phyloP scores from a whole-genome alignment of 495 filamentous ascomycete species.

The Apiosordaria backusii region DNA sequence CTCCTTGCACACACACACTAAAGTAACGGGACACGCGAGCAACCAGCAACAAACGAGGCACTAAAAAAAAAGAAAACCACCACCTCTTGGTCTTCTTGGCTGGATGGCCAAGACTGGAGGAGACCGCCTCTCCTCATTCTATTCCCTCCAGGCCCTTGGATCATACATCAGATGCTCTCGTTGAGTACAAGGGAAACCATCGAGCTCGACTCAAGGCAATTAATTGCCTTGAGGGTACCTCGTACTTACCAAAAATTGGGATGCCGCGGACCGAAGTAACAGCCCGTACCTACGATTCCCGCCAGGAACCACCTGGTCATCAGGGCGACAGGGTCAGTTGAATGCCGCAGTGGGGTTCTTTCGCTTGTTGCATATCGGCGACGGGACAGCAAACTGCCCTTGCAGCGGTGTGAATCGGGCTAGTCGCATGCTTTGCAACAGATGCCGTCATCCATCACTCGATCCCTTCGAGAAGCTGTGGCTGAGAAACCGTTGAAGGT shows the following conservation, averaged over 20 bases:
- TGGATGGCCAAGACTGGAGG: background rate
- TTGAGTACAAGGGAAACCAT: background rate
- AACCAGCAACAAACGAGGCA: background rate
- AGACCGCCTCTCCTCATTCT: background rate
- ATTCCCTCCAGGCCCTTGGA: too few species aligned
- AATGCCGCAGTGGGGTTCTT: background rate
- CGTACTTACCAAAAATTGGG: background rate
- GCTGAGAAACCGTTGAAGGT: too few species aligned
- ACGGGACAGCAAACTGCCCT: background rate
- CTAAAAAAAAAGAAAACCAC: too few species aligned
- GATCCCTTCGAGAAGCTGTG: too few species aligned
- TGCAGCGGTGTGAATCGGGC: background rate
- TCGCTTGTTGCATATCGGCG: background rate
- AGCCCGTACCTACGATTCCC: background rate
- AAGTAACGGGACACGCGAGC: background rate
- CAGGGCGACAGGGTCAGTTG: background rate
- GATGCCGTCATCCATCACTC: background rate
- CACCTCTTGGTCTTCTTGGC: background rate
- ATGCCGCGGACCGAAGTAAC: background rate
- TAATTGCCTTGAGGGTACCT: background rate
- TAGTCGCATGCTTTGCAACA: background rate
- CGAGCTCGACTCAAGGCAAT: background rate
- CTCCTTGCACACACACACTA: background rate
- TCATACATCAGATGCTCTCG: too few species aligned
- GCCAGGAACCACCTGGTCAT: background rate